phyloP scores from a whole-genome alignment of 352 stramenopile species.

The Elongisporangium prolatum region DNA sequence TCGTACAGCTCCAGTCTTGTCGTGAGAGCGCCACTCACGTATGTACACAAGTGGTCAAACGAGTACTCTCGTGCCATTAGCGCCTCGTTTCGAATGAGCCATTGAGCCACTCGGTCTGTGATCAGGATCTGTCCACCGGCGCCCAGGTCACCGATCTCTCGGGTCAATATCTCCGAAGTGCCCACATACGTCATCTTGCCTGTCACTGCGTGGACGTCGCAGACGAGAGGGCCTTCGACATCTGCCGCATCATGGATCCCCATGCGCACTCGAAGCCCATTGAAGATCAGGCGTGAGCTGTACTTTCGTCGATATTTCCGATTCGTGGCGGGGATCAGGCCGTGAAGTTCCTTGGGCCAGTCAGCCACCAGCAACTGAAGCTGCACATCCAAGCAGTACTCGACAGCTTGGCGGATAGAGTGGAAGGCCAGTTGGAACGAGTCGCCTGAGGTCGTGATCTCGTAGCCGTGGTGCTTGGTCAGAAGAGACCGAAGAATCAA shows the following conservation, averaged over 20 bases:
- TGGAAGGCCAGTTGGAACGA: slow-evolving; percentile 46
- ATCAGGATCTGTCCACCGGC: slow-evolving; percentile 52
- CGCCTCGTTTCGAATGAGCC: slow-evolving; percentile 43
- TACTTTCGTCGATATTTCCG: slow-evolving; percentile 24
- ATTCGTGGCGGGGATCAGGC: slow-evolving; percentile 18
- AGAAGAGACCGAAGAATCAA: slow-evolving; percentile 44
- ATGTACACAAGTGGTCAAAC: slow-evolving; percentile 36
- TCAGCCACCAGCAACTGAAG: slow-evolving; percentile 18
- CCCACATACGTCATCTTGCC: slow-evolving; percentile 59
- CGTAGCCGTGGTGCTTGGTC: slow-evolving; percentile 37
- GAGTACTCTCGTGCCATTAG: slow-evolving; percentile 34
- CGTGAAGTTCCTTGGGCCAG: slow-evolving; percentile 31
- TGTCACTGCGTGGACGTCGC: slow-evolving; percentile 43
- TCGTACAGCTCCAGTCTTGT: slow-evolving; percentile 5
- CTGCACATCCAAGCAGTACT: slow-evolving; percentile 29
- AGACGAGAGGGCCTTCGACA: slow-evolving; percentile 33
- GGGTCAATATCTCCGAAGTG: slow-evolving; percentile 40
- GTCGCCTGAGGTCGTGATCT: slow-evolving; percentile 43
- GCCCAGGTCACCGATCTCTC: slow-evolving; percentile 50
- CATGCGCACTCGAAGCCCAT: slow-evolving; percentile 51
- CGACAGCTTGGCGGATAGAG: slow-evolving; percentile 27
- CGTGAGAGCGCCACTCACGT: slow-evolving; percentile 35
- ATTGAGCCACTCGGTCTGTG: slow-evolving; percentile 43
- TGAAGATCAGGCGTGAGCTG: slow-evolving; percentile 39
- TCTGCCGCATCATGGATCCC: slow-evolving; percentile 49